phyloP scores from a whole-genome alignment of 139 green algal genomes.

The Haematococcus lacustris region DNA sequence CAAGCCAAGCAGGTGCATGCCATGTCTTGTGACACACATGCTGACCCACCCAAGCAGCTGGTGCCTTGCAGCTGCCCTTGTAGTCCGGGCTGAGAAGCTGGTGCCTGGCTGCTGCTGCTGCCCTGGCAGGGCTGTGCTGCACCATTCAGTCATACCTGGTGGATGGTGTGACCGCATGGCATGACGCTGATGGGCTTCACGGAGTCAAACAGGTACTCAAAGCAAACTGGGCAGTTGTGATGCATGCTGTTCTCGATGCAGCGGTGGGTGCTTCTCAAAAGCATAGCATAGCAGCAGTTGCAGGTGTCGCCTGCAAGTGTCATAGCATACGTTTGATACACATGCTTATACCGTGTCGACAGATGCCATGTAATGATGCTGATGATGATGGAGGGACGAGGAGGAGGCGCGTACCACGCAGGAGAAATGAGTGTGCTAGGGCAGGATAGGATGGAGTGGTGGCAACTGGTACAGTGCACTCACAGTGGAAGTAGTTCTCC shows the following conservation, averaged over 20 bases:
- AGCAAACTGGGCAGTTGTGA: conserved; percentile 66
- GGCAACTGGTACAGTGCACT: too few species aligned
- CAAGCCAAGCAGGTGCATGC: not conserved
- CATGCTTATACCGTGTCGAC: too few species aligned
- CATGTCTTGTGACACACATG: not conserved
- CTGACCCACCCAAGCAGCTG: not conserved
- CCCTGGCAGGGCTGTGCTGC: not conserved
- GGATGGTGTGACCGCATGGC: conserved; percentile 88
- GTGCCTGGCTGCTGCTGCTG: not conserved
- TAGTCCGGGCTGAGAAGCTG: not conserved
- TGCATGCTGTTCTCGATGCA: conserved; percentile 89
- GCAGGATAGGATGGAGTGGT: too few species aligned
- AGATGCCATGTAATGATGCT: too few species aligned
- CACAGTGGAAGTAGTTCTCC: conserved; percentile 92
- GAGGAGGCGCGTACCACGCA: too few species aligned
- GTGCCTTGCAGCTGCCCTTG: not conserved
- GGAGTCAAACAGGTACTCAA: conserved; percentile 91
- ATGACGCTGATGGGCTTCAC: conserved; percentile 78
- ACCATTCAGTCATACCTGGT: conserved; percentile 33
- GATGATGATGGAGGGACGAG: too few species aligned
- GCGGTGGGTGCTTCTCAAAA: conserved; percentile 62
- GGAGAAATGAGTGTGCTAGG: too few species aligned
- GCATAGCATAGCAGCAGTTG: conserved; percentile 82
- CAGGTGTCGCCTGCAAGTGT: conserved; percentile 41
- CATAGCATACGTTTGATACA: too few species aligned